Evolutionary conservation across 768 basidiomycete genomes (phyloP).

Genomic region (Trametes meyenii): DNA sequence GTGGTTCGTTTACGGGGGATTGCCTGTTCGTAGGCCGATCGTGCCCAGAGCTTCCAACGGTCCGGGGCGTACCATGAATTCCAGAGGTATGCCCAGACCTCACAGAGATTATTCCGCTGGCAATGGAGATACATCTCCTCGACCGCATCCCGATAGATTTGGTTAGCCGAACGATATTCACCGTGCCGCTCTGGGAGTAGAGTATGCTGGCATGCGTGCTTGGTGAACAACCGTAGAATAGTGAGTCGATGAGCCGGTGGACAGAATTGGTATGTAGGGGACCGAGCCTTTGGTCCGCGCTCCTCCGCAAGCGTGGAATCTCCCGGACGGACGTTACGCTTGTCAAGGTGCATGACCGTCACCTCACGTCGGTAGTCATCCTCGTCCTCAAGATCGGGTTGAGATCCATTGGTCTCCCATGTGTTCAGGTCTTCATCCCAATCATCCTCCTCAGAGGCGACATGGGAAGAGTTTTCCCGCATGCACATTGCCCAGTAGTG

Average conservation of each 20-base stretch:
- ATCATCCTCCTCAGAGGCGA: too few relatives aligned
- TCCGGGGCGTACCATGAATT: conserved; percentile 33
- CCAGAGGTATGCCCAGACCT: conserved; percentile 36
- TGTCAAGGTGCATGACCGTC: neutral
- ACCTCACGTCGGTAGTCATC: neutral
- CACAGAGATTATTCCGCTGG: neutral
- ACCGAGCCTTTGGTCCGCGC: neutral
- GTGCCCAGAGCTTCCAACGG: conserved; percentile 32
- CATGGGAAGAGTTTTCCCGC: too few relatives aligned
- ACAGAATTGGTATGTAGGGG: neutral
- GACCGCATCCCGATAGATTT: too few relatives aligned
- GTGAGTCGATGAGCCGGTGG: neutral
- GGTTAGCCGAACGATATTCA: neutral
- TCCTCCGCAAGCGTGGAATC: neutral
- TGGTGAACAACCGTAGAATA: neutral
- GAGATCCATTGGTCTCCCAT: neutral
- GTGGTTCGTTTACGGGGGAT: conserved; percentile 16
- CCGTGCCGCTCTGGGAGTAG: neutral
- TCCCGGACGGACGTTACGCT: neutral
- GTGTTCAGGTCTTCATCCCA: neutral
- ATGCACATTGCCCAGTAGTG: too few relatives aligned
- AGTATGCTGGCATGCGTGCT: neutral
- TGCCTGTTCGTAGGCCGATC: conserved; percentile 14
- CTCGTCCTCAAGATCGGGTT: neutral
- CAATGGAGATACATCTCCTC: too few relatives aligned